Conservation (phyloP, 495 filamentous ascomycete genomes). For the Amphirosellinia nigrospora region DNA sequence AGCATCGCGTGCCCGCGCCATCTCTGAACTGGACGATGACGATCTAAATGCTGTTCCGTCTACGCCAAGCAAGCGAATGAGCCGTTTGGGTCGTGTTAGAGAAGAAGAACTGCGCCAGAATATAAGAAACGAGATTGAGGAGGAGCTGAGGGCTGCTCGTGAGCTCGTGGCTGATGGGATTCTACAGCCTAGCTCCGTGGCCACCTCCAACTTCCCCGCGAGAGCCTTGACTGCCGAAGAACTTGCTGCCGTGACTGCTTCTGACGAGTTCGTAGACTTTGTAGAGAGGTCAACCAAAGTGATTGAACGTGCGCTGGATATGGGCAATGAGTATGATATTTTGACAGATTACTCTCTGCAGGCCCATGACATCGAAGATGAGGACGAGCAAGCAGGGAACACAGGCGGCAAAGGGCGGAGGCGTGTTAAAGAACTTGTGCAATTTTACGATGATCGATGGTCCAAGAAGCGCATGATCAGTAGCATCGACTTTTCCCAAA, state of each 20-base stretch:
- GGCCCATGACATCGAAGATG: slow-evolving; percentile 72
- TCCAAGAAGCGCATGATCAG: slow-evolving; percentile 97
- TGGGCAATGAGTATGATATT: slow-evolving; percentile 82
- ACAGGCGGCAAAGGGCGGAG: slow-evolving; percentile 75
- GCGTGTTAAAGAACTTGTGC: slow-evolving; percentile 82
- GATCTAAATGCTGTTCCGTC: slow-evolving; percentile 49
- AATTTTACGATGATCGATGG: slow-evolving; percentile 95
- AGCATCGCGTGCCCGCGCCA: slow-evolving; percentile 44
- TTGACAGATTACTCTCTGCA: slow-evolving; percentile 91
- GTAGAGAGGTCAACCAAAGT: slow-evolving; percentile 96
- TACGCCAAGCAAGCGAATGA: slow-evolving; percentile 68
- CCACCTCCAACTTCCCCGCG: slow-evolving; percentile 71
- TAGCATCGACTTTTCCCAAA: slow-evolving; percentile 87
- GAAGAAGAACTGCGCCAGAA: slow-evolving; percentile 90
- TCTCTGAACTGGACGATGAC: slow-evolving; percentile 64
- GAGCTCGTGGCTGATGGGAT: slow-evolving; percentile 61
- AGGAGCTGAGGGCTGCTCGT: slow-evolving; percentile 77
- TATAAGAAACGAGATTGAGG: slow-evolving; percentile 87
- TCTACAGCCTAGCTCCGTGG: slow-evolving; percentile 47
- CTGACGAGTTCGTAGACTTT: slow-evolving; percentile 92
- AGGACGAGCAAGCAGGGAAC: slow-evolving; percentile 79
- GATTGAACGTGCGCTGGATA: slow-evolving; percentile 90
- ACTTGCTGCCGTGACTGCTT: slow-evolving; percentile 86
- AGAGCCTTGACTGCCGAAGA: slow-evolving; percentile 84
- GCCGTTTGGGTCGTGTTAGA: slow-evolving; percentile 74